Conservation (phyloP, 345 rosid species). For the Citrus australasica region DNA sequence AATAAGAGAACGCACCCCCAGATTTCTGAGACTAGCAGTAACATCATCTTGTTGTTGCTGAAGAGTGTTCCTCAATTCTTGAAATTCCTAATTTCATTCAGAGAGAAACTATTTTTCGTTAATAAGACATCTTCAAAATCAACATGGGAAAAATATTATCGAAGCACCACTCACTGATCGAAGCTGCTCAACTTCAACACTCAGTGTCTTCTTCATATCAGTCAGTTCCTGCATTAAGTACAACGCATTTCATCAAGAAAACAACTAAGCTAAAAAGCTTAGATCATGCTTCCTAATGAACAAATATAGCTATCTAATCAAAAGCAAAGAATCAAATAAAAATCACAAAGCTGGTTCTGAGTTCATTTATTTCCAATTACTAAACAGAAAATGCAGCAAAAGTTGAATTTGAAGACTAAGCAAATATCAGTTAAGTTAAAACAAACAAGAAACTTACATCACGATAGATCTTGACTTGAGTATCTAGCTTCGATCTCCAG, state of each 20-base stretch:
- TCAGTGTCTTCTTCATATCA: slow-evolving; percentile 63
- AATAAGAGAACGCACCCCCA: slow-evolving; percentile 47
- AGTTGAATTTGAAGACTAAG: neutral
- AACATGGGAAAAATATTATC: neutral
- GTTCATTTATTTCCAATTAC: neutral
- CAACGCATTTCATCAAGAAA: neutral
- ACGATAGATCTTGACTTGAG: slow-evolving; percentile 81
- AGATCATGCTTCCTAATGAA: neutral
- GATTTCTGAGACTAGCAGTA: slow-evolving; percentile 52
- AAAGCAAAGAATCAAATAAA: neutral
- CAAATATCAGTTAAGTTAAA: neutral
- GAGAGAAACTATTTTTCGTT: neutral
- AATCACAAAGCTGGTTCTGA: neutral
- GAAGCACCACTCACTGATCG: slow-evolving; percentile 43
- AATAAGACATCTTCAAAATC: neutral
- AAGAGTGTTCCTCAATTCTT: slow-evolving; percentile 65
- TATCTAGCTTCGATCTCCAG: slow-evolving; percentile 91
- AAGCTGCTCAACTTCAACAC: slow-evolving; percentile 80
- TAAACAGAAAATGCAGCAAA: neutral
- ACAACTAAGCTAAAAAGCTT: neutral
- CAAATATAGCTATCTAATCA: neutral
- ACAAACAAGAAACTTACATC: slow-evolving; percentile 46
- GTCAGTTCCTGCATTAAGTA: slow-evolving; percentile 59
- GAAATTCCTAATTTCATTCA: slow-evolving; percentile 50
- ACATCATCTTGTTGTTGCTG: slow-evolving; percentile 88